These are phyloP conservation scores for Nannochloropsis gaditana DNA, from an alignment of 108 stramenopile species.

Conservation along the genomic window DNA sequence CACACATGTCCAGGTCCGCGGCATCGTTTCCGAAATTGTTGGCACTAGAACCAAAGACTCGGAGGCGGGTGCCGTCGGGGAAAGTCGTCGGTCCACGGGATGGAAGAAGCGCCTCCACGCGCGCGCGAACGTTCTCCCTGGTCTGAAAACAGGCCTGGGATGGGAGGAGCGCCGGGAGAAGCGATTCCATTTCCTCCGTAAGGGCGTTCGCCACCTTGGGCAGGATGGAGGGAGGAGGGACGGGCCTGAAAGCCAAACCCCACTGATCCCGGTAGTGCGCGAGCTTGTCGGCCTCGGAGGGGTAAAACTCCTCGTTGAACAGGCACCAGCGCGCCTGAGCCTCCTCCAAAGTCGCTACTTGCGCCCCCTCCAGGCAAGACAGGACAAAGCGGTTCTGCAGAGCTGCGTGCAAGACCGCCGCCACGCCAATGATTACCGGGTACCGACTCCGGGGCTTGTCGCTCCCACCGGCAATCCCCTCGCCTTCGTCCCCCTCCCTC, in stretches of 20 bases:
- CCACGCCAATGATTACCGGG: background rate
- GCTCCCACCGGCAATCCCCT: background rate
- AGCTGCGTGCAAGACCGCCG: background rate
- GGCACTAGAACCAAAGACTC: conserved; percentile 54
- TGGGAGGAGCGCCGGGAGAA: background rate
- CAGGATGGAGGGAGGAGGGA: background rate
- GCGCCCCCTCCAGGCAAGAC: background rate
- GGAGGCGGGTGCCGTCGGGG: conserved; percentile 31
- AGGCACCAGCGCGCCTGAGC: background rate
- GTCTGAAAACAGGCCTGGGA: background rate
- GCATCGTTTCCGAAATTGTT: conserved; percentile 56
- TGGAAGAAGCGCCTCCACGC: conserved; percentile 11
- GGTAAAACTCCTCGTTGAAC: background rate
- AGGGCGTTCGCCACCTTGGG: conserved; percentile 18
- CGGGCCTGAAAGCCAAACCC: background rate
- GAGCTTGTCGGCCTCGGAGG: background rate
- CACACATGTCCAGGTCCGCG: conserved; percentile 59
- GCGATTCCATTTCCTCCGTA: conserved; percentile 14
- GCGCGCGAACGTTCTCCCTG: background rate
- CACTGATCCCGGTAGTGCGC: background rate
- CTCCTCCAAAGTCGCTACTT: background rate
- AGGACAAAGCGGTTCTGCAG: background rate
- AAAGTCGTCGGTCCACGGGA: background rate
- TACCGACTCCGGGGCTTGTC: background rate
- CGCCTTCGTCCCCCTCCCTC: background rate